These are phyloP conservation scores for Penicillium sp. DNA, from an alignment of 2,329 filamentous ascomycete genomes.

Conservation along the genomic window DNA sequence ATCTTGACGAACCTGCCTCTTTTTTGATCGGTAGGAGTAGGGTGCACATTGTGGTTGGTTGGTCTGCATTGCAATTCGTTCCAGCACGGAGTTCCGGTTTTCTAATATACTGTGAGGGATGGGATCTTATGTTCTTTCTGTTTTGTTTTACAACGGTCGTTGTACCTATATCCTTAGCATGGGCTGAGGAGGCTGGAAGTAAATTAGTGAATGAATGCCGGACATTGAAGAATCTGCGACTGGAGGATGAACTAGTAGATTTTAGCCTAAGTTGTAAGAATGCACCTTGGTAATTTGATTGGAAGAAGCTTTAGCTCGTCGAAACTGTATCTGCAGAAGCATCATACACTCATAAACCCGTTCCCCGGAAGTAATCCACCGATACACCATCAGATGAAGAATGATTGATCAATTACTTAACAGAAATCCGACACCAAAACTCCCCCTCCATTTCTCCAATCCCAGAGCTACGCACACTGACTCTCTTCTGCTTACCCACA, in stretches of 20 bases:
- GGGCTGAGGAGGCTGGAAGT: background rate
- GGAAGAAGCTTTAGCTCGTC: too few species aligned
- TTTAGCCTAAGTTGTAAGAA: too few species aligned
- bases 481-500: background rate
- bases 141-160: background rate
- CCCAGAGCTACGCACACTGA: background rate
- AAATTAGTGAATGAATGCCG: background rate
- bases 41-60: conserved; percentile 1
- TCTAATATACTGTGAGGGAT: conserved; percentile 15
- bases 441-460: background rate
- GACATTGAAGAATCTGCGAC: background rate
- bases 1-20: conserved; percentile 11
- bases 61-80: conserved; percentile 15
- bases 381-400: too few species aligned
- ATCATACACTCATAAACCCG: too few species aligned
- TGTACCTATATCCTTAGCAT: background rate
- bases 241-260: background rate
- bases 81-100: conserved; percentile 19
- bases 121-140: conserved; percentile 5
- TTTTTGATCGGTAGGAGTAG: background rate
- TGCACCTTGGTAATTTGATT: too few species aligned
- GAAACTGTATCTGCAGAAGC: too few species aligned
- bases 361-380: too few species aligned
- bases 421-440: background rate
- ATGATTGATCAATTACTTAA: too few species aligned